phyloP scores from a whole-genome alignment of 345 rosid species.

The Turnera subulata region DNA sequence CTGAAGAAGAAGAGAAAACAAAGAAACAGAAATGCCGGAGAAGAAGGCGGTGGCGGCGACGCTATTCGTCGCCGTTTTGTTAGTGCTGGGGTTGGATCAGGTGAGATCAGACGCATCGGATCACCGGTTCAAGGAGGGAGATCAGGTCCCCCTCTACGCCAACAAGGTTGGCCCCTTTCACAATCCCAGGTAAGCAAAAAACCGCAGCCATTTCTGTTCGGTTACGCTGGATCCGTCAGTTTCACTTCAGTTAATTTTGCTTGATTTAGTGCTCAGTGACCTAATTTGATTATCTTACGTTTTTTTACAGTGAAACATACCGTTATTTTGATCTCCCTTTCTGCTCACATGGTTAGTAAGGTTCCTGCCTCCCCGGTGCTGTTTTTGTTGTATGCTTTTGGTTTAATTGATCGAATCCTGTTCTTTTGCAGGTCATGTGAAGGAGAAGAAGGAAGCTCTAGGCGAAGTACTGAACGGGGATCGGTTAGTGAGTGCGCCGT shows the following conservation, averaged over 20 bases:
- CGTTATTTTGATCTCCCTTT: constrained; percentile 17
- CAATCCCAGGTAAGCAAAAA: constrained; percentile 33
- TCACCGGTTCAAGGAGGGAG: constrained; percentile 31
- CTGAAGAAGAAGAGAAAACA: too few species aligned
- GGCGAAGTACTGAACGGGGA: constrained; percentile 33
- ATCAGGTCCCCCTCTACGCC: constrained; percentile 31
- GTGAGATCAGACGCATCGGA: constrained; percentile 35
- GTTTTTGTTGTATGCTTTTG: neutral
- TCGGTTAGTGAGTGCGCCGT: constrained; percentile 28
- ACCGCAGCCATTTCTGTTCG: too few species aligned
- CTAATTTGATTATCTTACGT: too few species aligned
- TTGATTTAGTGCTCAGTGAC: too few species aligned
- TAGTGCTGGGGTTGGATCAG: neutral
- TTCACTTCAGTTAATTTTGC: too few species aligned
- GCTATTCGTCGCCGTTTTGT: neutral
- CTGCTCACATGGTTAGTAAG: constrained; percentile 8
- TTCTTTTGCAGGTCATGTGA: constrained; percentile 12
- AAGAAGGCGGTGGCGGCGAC: neutral
- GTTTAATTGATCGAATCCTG: neutral
- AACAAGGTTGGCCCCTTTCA: constrained; percentile 40
- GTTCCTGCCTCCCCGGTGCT: neutral
- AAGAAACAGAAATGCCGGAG: neutral
- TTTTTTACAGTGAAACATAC: constrained; percentile 16
- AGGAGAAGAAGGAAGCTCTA: constrained; percentile 31
- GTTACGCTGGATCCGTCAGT: too few species aligned